A percentile compares a stretch with the other conserved stretches of the same genome.
These are phyloP conservation scores for Aureobasidium vineae DNA, from an alignment of 2,329 filamentous ascomycete genomes.

Conservation along the genomic window DNA sequence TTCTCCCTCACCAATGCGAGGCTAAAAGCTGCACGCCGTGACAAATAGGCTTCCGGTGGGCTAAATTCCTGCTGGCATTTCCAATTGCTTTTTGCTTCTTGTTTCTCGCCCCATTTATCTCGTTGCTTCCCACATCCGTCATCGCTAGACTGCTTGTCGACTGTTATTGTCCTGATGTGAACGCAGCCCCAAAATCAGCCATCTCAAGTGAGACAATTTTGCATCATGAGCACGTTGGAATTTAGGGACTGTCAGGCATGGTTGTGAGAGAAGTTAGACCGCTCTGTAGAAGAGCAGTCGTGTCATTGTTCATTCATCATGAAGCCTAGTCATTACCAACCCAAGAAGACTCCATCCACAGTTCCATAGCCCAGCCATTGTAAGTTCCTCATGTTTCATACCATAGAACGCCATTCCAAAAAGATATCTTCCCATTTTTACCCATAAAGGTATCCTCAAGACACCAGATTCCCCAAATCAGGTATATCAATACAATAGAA, in stretches of 20 bases:
- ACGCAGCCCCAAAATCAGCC: neutral
- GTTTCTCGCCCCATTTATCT: neutral
- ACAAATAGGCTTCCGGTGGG: conserved; percentile 5
- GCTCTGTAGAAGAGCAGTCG: neutral
- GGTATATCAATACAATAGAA: conserved; percentile 1
- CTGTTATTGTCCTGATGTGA: neutral
- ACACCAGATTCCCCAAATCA: neutral
- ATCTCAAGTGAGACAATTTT: neutral
- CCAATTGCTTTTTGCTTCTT: conserved; percentile 14
- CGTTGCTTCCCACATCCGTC: neutral
- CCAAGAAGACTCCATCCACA: neutral
- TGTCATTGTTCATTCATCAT: conserved; percentile 4
- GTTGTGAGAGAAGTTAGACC: neutral
- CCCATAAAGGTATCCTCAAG: neutral
- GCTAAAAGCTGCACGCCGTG: conserved; percentile 7
- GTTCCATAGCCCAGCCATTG: neutral
- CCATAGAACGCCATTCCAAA: neutral
- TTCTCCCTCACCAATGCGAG: conserved; percentile 6
- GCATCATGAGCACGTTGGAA: neutral
- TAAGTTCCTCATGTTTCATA: neutral
- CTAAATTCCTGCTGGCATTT: neutral
- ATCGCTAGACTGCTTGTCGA: neutral
- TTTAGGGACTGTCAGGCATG: neutral
- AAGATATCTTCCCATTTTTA: conserved; percentile 14
- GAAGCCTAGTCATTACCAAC: neutral